Percentiles rank a stretch among this genome's conserved stretches.
phyloP scores from a whole-genome alignment of 2,329 filamentous ascomycete genomes.

The Xylariaceae sp. region DNA sequence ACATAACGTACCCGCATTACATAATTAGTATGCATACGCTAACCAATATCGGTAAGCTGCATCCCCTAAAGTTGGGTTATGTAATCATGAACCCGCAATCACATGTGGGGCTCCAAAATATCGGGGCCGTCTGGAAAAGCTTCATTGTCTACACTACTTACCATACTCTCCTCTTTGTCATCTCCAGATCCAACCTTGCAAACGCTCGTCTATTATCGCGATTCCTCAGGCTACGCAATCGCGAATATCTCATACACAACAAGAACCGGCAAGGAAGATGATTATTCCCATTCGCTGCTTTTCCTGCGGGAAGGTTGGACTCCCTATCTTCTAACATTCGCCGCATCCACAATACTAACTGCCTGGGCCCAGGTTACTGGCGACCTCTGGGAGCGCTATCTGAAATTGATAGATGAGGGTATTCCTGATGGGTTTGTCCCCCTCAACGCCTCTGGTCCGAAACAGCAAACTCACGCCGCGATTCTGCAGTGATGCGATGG shows the following conservation, averaged over 20 bases:
- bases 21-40: too few species aligned
- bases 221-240: neutral
- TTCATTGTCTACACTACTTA: conserved; percentile 3
- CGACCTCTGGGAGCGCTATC: conserved; percentile 95
- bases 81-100: neutral
- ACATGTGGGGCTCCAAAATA: conserved; percentile 15
- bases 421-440: conserved; percentile 66
- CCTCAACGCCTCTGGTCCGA: neutral
- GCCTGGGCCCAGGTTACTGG: conserved; percentile 69
- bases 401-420: conserved; percentile 78
- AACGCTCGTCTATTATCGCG: neutral
- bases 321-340: neutral
- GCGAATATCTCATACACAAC: neutral
- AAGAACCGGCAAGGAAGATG: conserved; percentile 59
- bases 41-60: neutral
- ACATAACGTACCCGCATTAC: neutral
- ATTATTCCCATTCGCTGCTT: conserved; percentile 99
- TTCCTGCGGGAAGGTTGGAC: conserved; percentile 89
- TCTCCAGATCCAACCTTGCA: neutral
- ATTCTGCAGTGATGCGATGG: conserved; percentile 78
- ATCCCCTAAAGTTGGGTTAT: too few species aligned
- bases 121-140: conserved; percentile 19
- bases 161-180: neutral
- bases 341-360: conserved; percentile 18
- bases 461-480: conserved; percentile 27